Conservation (phyloP, 2,329 filamentous ascomycete genomes). For the Pseudogymnoascus sp. region DNA sequence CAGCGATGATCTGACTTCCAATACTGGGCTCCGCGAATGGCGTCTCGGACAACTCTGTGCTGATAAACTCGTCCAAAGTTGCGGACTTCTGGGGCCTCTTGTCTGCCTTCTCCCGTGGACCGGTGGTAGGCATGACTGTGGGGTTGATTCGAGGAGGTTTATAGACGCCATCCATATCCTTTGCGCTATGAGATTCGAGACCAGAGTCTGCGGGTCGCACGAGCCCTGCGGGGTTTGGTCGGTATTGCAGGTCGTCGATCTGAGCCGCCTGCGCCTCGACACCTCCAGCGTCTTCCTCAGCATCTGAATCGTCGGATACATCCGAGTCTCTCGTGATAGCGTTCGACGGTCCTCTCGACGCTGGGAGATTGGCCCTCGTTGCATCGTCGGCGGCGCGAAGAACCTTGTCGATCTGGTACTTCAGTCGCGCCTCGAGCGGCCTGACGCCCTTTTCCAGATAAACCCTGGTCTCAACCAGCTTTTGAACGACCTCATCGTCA, state of each 20-base stretch:
- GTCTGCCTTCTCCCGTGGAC: conserved; percentile 44
- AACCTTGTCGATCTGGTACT: conserved; percentile 94
- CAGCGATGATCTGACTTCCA: conserved; percentile 75
- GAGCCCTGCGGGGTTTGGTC: conserved; percentile 49
- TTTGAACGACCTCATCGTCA: conserved; percentile 66
- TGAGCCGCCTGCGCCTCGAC: conserved; percentile 21
- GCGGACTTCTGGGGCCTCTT: conserved; percentile 65
- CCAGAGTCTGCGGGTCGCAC: conserved; percentile 22
- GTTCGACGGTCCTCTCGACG: conserved; percentile 32
- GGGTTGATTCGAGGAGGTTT: conserved; percentile 82
- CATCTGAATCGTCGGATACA: conserved; percentile 30
- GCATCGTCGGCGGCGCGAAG: conserved; percentile 74
- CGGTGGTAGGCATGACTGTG: conserved; percentile 65
- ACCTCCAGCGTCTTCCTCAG: conserved; percentile 18
- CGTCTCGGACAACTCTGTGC: conserved; percentile 71
- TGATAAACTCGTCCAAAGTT: conserved; percentile 87
- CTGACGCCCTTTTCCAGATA: conserved; percentile 90
- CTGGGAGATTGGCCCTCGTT: conserved; percentile 14
- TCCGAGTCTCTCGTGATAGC: conserved; percentile 19
- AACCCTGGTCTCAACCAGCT: conserved; percentile 83
- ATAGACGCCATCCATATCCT: conserved; percentile 64
- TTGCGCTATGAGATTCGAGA: conserved; percentile 27
- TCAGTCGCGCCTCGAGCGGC: conserved; percentile 80
- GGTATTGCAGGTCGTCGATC: conserved; percentile 54
- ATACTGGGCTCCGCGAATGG: conserved; percentile 84